Evolutionary conservation across 2,329 filamentous ascomycete genomes (phyloP), one percentile per base, ranked within the genome.

Genomic region (Colletotrichum higginsianum): DNA sequence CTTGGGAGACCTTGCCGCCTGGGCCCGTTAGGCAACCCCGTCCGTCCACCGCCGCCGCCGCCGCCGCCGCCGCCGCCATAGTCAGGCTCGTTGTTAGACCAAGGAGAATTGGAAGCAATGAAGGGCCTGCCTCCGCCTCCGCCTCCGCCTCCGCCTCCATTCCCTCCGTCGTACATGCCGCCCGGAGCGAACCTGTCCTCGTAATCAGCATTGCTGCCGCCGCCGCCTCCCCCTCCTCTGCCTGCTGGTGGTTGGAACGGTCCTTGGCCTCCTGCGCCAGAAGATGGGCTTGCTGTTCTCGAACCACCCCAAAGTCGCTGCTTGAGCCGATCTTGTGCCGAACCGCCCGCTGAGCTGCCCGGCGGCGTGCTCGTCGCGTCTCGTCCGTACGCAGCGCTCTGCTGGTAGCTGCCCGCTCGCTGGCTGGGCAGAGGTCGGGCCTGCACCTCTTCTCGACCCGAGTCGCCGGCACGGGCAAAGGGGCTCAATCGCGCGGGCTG

Each of bases 301-400:
- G 88, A 82, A 6, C 86, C 86, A 40, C 89, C 88, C 87, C 94
- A 94, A 56, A 98, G 83, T 73, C 94, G 86, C 77, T 95, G 94
- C 79, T 94, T 94, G 76, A 98, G 84, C 75, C 94, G 87, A 76
- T 97, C 94, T 83, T 97, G 94, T 61, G 94, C 94, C 23, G 91
- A 90, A 44, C 86, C 86, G 3, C 86, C 84, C 49, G 78, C 78
- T 61, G 82, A 76, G 61, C 78, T 80, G 44, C 70, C 77, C 82
- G 78, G 78, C 79, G 70, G 70, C 61, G 70, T 72, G 61, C 42
- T 83, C 40, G 78, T 77, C 49, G 66, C 76, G 70, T 72, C 75
- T 61, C 66, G 76, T 68, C 76, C 77, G 13, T 77, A 79, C 26
- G 76, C 74, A 35, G 76, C 81, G 40, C 78, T 76, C 52, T 80